phyloP scores from a whole-genome alignment of 768 basidiomycete genomes.

The Mycena chlorophos region DNA sequence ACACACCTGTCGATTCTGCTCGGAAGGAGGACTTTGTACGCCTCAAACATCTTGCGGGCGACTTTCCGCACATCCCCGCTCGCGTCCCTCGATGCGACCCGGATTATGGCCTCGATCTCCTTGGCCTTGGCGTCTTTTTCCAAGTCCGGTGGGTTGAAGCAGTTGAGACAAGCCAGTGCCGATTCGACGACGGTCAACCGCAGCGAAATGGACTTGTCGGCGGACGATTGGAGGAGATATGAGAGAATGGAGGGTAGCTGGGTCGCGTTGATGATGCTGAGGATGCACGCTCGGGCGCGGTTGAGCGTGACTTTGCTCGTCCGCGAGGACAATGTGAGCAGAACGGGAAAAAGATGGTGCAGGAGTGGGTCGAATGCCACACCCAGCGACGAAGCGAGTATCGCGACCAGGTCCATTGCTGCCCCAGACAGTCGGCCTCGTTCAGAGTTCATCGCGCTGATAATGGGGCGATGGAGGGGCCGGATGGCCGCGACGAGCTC shows the following conservation, averaged over 20 bases:
- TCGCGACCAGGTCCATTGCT: conserved; percentile 61
- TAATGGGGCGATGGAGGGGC: conserved; percentile 53
- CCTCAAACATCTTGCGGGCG: conserved; percentile 71
- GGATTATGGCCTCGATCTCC: conserved; percentile 73
- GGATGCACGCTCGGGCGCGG: conserved; percentile 62
- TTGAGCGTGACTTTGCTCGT: conserved; percentile 77
- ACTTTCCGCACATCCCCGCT: conserved; percentile 73
- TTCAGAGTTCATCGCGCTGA: conserved; percentile 67
- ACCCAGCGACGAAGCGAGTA: conserved; percentile 56
- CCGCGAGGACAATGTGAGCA: conserved; percentile 67
- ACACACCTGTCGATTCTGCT: conserved; percentile 62
- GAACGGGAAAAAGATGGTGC: conserved; percentile 63
- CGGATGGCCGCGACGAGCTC: conserved; percentile 55
- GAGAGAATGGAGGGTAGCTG: conserved; percentile 66
- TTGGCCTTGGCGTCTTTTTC: conserved; percentile 65
- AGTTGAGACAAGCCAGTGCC: conserved; percentile 65
- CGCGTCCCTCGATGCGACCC: conserved; percentile 65
- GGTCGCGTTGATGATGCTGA: conserved; percentile 62
- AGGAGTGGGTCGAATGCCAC: conserved; percentile 66
- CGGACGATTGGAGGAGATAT: conserved; percentile 55
- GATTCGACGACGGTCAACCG: conserved; percentile 68
- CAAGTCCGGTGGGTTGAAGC: conserved; percentile 76
- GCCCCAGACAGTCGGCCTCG: conserved; percentile 68
- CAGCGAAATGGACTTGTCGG: conserved; percentile 68
- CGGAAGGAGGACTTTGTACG: conserved; percentile 72